Evolutionary conservation across 148 eudicot species (phyloP).

Genomic region (Polygonum aviculare): DNA sequence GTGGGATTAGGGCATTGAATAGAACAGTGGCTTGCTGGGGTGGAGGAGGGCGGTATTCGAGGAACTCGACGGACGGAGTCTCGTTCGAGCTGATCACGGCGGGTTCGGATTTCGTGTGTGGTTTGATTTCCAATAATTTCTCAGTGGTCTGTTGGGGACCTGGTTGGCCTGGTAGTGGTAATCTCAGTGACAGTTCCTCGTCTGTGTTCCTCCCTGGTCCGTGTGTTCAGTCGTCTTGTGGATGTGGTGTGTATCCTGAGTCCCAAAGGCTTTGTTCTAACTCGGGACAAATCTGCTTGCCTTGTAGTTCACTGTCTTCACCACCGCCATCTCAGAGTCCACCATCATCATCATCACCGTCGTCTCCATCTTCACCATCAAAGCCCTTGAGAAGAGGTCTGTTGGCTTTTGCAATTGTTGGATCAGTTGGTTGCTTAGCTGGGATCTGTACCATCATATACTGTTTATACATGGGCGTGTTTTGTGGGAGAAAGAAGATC

Average conservation of each 20-base stretch:
- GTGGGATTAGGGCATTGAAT: conserved; percentile 44
- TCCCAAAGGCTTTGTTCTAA: conserved; percentile 61
- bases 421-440: conserved; percentile 62
- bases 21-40: conserved; percentile 77
- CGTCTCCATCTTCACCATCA: conserved; percentile 20
- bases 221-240: conserved; percentile 49
- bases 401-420: conserved; percentile 72
- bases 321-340: conserved; percentile 8
- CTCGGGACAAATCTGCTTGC: conserved; percentile 48
- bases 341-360: conserved; percentile 12
- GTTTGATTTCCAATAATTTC: conserved; percentile 43
- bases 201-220: conserved; percentile 51
- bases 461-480: conserved; percentile 63
- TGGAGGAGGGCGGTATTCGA: conserved; percentile 34
- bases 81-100: conserved; percentile 57
- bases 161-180: conserved; percentile 38
- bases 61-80: conserved; percentile 21
- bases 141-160: conserved; percentile 78
- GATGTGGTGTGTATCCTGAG: conserved; percentile 58
- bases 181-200: conserved; percentile 26
- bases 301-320: conserved; percentile 20
- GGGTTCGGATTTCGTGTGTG: conserved; percentile 61
- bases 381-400: conserved; percentile 45
- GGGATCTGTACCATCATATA: conserved; percentile 59
- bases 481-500: conserved; percentile 76